phyloP scores from a whole-genome alignment of 306 rosid genomes.

The Alnus glutinosa region DNA sequence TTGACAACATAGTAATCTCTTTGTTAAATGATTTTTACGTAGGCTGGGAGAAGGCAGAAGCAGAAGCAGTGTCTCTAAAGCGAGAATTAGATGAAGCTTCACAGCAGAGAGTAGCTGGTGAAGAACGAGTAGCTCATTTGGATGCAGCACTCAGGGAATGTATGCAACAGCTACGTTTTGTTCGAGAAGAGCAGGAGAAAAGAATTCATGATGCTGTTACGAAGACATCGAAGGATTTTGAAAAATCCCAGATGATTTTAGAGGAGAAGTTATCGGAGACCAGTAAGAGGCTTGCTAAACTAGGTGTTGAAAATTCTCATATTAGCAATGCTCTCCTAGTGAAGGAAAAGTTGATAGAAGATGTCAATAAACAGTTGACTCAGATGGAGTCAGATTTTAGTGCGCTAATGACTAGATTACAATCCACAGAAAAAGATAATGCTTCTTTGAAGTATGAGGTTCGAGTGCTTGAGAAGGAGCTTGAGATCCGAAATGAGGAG shows the following conservation, averaged over 20 bases:
- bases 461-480: conserved; percentile 84
- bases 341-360: conserved; percentile 71
- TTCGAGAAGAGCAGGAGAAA: conserved; percentile 79
- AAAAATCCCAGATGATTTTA: conserved; percentile 49
- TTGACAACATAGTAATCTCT: conserved; percentile 7
- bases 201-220: conserved; percentile 75
- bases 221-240: conserved; percentile 69
- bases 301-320: conserved; percentile 58
- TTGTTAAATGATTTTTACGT: conserved; percentile 32
- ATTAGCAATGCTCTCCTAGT: conserved; percentile 54
- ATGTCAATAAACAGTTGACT: conserved; percentile 55
- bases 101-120: conserved; percentile 51
- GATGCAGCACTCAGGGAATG: conserved; percentile 87
- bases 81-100: conserved; percentile 56
- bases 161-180: conserved; percentile 83
- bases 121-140: conserved; percentile 70
- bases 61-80: conserved; percentile 55
- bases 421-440: conserved; percentile 66
- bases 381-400: conserved; percentile 57
- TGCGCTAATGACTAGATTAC: conserved; percentile 60
- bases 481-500: conserved; percentile 92
- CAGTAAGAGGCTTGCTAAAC: conserved; percentile 57
- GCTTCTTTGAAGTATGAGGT: conserved; percentile 68
- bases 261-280: conserved; percentile 67
- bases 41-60: conserved; percentile 79